A percentile compares a stretch with the other conserved stretches of the same genome.
Conservation (phyloP, 192 early-diverging fungal species). For the Pilobolus umbonatus region DNA sequence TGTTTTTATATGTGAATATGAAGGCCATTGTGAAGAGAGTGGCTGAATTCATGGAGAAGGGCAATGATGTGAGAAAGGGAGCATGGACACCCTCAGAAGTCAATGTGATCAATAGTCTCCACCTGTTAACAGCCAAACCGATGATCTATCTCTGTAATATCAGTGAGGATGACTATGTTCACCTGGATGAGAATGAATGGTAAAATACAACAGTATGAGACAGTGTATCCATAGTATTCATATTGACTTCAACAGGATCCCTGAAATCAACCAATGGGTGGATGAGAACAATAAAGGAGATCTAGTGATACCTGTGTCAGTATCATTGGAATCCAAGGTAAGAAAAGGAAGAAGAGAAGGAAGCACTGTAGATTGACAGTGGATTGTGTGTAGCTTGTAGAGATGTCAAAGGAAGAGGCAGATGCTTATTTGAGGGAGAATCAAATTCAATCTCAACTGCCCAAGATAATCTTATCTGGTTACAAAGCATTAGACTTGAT, state of each 20-base stretch:
- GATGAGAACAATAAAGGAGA: conserved; percentile 62
- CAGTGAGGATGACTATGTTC: conserved; percentile 59
- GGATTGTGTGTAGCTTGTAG: conserved; percentile 26
- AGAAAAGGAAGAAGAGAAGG: conserved; percentile 8
- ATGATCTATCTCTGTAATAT: conserved; percentile 72
- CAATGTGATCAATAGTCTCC: conserved; percentile 64
- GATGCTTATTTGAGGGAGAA: conserved; percentile 32
- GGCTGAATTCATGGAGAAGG: conserved; percentile 52
- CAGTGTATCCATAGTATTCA: background rate
- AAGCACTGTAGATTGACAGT: background rate
- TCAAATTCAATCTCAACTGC: conserved; percentile 43
- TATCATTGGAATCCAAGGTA: conserved; percentile 48
- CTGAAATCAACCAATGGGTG: conserved; percentile 67
- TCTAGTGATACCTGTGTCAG: conserved; percentile 72
- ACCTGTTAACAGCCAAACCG: conserved; percentile 77
- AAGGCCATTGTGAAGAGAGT: conserved; percentile 36
- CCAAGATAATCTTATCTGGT: conserved; percentile 64
- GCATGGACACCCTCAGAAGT: conserved; percentile 63
- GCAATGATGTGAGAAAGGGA: conserved; percentile 65
- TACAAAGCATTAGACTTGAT: conserved; percentile 65
- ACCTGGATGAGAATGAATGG: conserved; percentile 60
- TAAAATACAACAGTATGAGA: background rate
- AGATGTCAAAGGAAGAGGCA: conserved; percentile 41
- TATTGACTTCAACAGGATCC: too few relatives aligned
- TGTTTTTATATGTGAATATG: too few relatives aligned